phyloP scores from a whole-genome alignment of 192 early-diverging fungal species.

The Podila clonocystis region DNA sequence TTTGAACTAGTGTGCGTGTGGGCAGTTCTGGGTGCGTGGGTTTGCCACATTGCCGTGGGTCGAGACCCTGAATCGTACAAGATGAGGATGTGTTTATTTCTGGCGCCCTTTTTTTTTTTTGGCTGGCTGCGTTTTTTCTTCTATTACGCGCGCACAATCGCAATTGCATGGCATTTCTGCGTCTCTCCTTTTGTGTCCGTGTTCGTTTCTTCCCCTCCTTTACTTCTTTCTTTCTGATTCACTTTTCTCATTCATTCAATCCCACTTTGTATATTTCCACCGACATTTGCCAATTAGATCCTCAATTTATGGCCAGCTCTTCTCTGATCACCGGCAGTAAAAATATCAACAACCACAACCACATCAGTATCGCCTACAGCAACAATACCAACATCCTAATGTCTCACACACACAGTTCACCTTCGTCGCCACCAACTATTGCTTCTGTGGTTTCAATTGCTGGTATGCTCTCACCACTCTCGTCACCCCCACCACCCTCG shows the following conservation, averaged over 20 bases:
- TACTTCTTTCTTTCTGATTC: background rate
- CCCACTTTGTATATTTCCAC: background rate
- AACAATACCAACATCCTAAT: background rate
- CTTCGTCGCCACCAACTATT: background rate
- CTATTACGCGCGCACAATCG: no score
- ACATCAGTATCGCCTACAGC: background rate
- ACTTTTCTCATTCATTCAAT: background rate
- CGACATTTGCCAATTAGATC: background rate
- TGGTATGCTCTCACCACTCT: conserved; percentile 1
- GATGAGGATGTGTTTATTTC: no score
- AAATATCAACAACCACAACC: background rate
- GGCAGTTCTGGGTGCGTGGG: no score
- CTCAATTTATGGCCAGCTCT: background rate
- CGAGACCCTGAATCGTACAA: no score
- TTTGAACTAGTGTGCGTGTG: no score
- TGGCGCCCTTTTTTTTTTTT: no score
- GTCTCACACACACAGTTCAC: background rate
- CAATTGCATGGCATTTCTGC: background rate
- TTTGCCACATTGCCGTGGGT: no score
- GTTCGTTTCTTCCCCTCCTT: background rate
- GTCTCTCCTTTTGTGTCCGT: background rate
- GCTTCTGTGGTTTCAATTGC: background rate
- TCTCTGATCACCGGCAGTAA: background rate
- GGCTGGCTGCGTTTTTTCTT: no score
- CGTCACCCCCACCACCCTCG: background rate